phyloP scores from a whole-genome alignment of 306 rosid species.

The Acacia confusa region DNA sequence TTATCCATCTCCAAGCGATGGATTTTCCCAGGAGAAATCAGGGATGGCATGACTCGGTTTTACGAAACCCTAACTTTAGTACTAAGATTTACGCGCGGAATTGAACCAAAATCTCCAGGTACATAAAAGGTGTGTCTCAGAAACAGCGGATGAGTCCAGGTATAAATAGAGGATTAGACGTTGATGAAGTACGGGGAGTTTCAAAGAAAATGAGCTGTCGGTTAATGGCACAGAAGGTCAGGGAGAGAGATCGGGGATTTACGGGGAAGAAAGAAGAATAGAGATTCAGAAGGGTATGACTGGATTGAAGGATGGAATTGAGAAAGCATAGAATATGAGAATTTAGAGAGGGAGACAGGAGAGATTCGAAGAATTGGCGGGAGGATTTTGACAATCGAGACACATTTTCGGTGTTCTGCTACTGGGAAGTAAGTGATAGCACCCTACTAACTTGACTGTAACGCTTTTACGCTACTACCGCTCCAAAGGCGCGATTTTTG shows the following conservation, averaged over 20 bases:
- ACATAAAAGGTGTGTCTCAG: neutral
- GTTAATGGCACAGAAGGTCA: neutral
- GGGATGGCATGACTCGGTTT: conserved; percentile 69
- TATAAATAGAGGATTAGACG: neutral
- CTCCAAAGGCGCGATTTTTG: neutral
- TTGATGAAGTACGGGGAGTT: neutral
- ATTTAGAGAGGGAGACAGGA: neutral
- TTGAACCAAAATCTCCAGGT: neutral
- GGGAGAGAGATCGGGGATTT: neutral
- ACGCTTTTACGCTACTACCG: neutral
- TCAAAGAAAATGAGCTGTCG: neutral
- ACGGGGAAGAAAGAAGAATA: neutral
- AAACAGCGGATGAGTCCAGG: neutral
- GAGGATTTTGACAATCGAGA: neutral
- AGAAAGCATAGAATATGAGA: neutral
- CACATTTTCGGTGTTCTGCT: neutral
- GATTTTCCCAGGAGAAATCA: conserved; percentile 80
- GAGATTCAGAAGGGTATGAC: neutral
- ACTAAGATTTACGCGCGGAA: neutral
- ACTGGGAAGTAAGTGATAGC: neutral
- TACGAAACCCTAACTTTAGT: conserved; percentile 31
- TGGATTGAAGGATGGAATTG: neutral
- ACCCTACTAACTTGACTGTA: neutral
- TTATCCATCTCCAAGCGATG: conserved; percentile 85
- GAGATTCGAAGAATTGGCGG: conserved; percentile 10